A percentile compares a stretch with the other conserved stretches of the same genome.
phyloP scores from a whole-genome alignment of 1,284 basidiomycete genomes.

The Fomitopsis betulina region DNA sequence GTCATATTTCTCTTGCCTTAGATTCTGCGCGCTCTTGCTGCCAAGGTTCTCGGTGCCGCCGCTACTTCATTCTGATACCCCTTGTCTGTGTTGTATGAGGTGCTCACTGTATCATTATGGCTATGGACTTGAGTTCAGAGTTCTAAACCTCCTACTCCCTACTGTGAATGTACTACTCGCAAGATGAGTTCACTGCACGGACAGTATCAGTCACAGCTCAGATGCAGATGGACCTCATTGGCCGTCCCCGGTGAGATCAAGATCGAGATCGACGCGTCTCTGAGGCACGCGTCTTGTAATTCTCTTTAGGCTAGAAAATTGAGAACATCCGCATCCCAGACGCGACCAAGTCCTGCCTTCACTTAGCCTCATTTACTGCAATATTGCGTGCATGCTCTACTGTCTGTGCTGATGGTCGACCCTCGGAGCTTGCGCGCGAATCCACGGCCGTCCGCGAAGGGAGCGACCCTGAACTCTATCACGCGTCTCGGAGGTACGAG shows the following conservation, averaged over 20 bases:
- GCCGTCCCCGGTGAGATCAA: background rate
- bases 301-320: background rate
- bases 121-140: background rate
- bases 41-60: slow-evolving; percentile 84
- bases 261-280: background rate
- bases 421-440: slow-evolving; percentile 13
- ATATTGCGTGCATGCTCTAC: background rate
- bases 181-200: too few species aligned
- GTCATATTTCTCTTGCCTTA: slow-evolving; percentile 26
- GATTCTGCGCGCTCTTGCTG: slow-evolving; percentile 83
- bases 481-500: background rate
- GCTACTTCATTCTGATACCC: slow-evolving; percentile 13
- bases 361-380: too few species aligned
- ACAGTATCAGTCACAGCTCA: too few species aligned
- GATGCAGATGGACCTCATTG: too few species aligned
- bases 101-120: background rate
- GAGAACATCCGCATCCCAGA: background rate
- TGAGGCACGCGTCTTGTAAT: background rate
- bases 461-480: background rate
- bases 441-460: slow-evolving; percentile 9
- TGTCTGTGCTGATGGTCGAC: slow-evolving; percentile 9
- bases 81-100: background rate
- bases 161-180: background rate
- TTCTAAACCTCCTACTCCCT: background rate
- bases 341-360: background rate